Evolutionary conservation across 306 rosid genomes (phyloP).

Genomic region (Alnus rubra): DNA sequence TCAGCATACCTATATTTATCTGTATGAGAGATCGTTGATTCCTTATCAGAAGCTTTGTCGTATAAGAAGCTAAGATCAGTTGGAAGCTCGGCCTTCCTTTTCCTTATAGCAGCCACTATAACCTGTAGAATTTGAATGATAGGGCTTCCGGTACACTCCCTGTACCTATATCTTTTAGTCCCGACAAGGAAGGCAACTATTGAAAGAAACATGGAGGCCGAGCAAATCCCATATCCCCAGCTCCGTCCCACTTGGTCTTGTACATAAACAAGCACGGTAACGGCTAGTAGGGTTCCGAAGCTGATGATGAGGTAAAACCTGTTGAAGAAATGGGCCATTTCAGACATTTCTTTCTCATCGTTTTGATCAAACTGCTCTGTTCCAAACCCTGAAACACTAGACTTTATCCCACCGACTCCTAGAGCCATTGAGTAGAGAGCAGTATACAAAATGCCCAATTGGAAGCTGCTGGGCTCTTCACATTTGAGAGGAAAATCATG

Average conservation of each 20-base stretch:
- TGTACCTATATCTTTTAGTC: constrained; percentile 13
- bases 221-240: constrained; percentile 5
- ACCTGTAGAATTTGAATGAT: neutral
- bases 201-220: neutral
- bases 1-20: neutral
- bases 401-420: neutral
- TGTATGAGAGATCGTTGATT: neutral
- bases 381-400: neutral
- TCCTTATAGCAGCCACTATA: constrained; percentile 5
- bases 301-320: neutral
- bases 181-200: neutral
- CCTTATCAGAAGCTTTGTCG: neutral
- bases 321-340: constrained; percentile 2
- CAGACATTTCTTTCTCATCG: neutral
- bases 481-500: neutral
- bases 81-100: constrained; percentile 5
- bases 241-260: constrained; percentile 2
- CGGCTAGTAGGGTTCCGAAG: constrained; percentile 6
- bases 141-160: neutral
- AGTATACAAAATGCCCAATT: neutral
- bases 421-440: neutral
- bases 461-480: neutral
- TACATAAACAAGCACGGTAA: neutral
- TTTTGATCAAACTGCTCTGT: constrained; percentile 9
- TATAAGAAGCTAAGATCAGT: neutral